Conservation (phyloP, 768 basidiomycete species). For the Amanita muscaria region DNA sequence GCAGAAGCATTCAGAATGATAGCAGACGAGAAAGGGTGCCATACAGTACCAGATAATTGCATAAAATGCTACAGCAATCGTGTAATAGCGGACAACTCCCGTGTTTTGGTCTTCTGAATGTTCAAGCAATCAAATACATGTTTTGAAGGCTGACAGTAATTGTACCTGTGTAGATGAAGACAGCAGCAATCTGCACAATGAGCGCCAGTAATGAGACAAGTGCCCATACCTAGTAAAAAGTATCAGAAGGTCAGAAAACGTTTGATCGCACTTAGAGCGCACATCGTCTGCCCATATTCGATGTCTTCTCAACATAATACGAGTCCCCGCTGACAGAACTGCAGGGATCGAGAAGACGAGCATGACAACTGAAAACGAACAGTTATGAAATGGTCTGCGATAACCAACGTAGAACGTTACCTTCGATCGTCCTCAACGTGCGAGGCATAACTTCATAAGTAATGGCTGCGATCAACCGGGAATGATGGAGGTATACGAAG, state of each 20-base stretch:
- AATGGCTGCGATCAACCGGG: too few relatives aligned
- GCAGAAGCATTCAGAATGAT: background rate
- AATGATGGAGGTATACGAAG: too few relatives aligned
- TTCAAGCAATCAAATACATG: background rate
- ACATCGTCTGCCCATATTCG: constrained; percentile 31
- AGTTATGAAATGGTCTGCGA: too few relatives aligned
- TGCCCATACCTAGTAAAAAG: constrained; percentile 25
- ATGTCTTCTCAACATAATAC: constrained; percentile 23
- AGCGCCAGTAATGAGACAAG: constrained; percentile 20
- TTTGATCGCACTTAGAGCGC: constrained; percentile 2
- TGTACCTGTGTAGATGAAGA: constrained; percentile 22
- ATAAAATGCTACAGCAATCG: constrained; percentile 29
- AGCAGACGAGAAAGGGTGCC: background rate
- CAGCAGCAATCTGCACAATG: constrained; percentile 20
- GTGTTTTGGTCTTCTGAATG: background rate
- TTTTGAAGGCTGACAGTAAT: background rate
- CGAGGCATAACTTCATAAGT: too few relatives aligned
- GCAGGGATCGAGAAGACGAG: constrained; percentile 26
- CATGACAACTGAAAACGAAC: constrained; percentile 20
- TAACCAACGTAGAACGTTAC: too few relatives aligned
- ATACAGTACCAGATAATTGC: constrained; percentile 28
- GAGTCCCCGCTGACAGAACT: constrained; percentile 21
- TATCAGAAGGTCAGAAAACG: background rate
- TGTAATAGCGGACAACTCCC: constrained; percentile 24
- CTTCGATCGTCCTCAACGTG: too few relatives aligned